Evolutionary conservation across 2,329 filamentous ascomycete species (phyloP), one percentile per base, ranked within the genome.

Genomic region (Hypoxylon sp.): DNA sequence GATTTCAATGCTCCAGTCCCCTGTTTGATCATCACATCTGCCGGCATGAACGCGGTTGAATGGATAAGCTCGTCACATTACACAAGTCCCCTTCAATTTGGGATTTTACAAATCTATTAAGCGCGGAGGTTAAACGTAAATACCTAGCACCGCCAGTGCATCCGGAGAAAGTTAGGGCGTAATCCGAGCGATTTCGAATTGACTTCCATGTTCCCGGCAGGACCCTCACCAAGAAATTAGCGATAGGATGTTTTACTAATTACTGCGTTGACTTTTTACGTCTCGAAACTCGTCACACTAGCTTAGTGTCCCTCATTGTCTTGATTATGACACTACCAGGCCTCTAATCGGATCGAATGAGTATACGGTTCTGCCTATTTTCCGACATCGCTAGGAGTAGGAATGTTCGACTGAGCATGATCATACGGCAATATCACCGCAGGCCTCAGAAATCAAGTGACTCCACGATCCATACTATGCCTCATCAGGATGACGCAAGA

Each of bases 361-460:
- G 6, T 30, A 27, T 22, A 10, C 10, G 13, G 31, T 35, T 40
- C 50, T 42, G 20, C 25, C 22, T 37, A 42, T 44, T 50, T 61
- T 64, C 51, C 64, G 61, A 65, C 60, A 61, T 60, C 57, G 56
- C 44, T 55, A 33, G 46, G 27, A 42, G 22, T n/a, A 31, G 20
- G 40, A 31, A 51, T 40, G 40, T 40, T 13, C 44, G 17, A 44
- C 37, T 22, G 56, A 30, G 33, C 57, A 22, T 55, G 56, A 64
- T 64, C 57, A 64, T 64, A 49, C 25, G 61, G 61, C 31, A 58
- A 56, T 50, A 31, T 62, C 48, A 62, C 66, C 48, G 60, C 69
- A 69, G 69, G 25, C 48, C 31, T 61, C 11, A n/a, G 53, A 59
- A 57, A 65, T 71, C 69, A 71, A 71, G 69, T 69, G 69, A 71